A percentile compares a stretch with the other conserved stretches of the same genome.
phyloP scores from a whole-genome alignment of 2,329 filamentous ascomycete genomes.

The Huntiella moniliformis region DNA sequence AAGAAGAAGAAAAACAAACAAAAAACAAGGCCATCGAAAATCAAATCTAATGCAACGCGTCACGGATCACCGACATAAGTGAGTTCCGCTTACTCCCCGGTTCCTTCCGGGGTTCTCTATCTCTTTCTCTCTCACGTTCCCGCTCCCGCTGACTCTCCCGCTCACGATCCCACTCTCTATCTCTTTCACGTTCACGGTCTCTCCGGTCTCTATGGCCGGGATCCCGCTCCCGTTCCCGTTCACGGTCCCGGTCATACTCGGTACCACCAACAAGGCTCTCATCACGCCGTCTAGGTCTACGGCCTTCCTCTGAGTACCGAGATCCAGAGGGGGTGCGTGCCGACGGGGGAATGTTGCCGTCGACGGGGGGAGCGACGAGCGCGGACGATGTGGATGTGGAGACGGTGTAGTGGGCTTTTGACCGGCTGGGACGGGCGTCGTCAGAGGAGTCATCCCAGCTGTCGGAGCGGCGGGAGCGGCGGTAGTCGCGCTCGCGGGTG shows the following conservation, averaged over 20 bases:
- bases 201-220: constrained; percentile 15
- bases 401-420: constrained; percentile 14
- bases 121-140: constrained; percentile 18
- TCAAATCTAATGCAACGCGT: constrained; percentile 38
- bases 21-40: constrained; percentile 1
- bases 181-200: constrained; percentile 21
- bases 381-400: background rate
- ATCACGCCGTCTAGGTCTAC: constrained; percentile 11
- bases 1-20: constrained; percentile 3
- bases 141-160: constrained; percentile 22
- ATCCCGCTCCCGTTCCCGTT: constrained; percentile 12
- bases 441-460: constrained; percentile 17
- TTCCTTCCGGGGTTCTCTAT: constrained; percentile 15
- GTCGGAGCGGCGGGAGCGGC: constrained; percentile 1
- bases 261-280: background rate
- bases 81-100: constrained; percentile 27
- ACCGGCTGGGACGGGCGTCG: constrained; percentile 13
- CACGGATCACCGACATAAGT: constrained; percentile 38
- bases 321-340: constrained; percentile 1
- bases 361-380: background rate
- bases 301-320: constrained; percentile 16
- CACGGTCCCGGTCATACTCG: background rate
- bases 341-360: constrained; percentile 8
- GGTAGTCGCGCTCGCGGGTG: constrained; percentile 15
- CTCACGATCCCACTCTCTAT: constrained; percentile 27